Evolutionary conservation across 179 eudicot genomes (phyloP), one percentile per base, ranked within the genome.

Genomic region (Patellifolia procumbens): DNA sequence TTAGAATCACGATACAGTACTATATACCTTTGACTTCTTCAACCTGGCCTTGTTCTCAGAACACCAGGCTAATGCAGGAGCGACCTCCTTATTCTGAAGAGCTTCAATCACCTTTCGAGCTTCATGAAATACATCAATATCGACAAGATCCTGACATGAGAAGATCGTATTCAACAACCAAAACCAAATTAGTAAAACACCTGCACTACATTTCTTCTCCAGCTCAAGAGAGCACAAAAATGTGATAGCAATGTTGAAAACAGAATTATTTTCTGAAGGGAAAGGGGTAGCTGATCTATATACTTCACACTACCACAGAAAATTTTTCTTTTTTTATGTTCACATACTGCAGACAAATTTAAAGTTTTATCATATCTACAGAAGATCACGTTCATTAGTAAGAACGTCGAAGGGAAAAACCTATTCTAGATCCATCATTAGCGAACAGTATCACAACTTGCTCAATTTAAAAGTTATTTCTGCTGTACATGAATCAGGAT

Each of bases 31-130:
- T 52, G 91, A 88, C 85, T 93, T 95, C 83, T 95, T 93, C 78
- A 95, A 81, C 83, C 91, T 87, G 39, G 97, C 88, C 83, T 88
- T 95, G 87, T 95, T 95, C 53, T 95, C 99, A 75, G 96, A 85
- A 87, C 98, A 95, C 99, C 99, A 95, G 74, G 91, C 92, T 65
- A 95, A 85, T 65, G 99, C 99, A 80, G 98, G 97, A 77, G 89
- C 88, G n/a, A 95, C 91, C 78, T 95, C 91, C 87, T 93, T 91
- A 78, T 87, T 90, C 64, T 86, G 91, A 80, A 95, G 97, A 78
- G 99, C 97, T 63, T 87, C 94, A 73, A 91, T 88, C 39, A 95
- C 97, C 83, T 80, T 93, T 84, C 83, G 91, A 69, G 98, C 99
- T 85, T 95, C 98, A 72, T 87, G 76, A 85, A 95, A 93, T 66